Conservation (phyloP, 2,329 filamentous ascomycete genomes). For the Diaporthe aspalathi region DNA sequence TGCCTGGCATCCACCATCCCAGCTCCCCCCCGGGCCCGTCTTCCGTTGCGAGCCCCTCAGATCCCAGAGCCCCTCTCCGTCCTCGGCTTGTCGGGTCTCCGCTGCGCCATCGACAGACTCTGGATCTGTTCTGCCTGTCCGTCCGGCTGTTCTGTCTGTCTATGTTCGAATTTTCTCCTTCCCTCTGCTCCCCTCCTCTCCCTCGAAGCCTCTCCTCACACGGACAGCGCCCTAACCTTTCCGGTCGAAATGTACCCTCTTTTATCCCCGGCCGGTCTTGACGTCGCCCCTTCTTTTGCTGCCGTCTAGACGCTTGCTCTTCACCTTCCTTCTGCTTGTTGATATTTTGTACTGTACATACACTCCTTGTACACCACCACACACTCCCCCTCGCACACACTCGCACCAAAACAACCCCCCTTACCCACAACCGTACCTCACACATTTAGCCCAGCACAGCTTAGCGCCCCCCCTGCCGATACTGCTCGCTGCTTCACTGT, state of each 20-base stretch:
- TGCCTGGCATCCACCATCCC: slow-evolving; percentile 28
- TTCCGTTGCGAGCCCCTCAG: slow-evolving; percentile 31
- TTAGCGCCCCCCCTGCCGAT: neutral
- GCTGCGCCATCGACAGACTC: slow-evolving; percentile 20
- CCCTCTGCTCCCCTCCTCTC: slow-evolving; percentile 16
- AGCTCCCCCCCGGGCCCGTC: slow-evolving; percentile 27
- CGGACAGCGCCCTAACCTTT: slow-evolving; percentile 27
- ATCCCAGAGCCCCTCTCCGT: slow-evolving; percentile 30
- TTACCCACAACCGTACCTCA: neutral
- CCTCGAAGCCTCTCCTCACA: slow-evolving; percentile 8
- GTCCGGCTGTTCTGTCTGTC: no score
- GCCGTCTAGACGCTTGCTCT: slow-evolving; percentile 22
- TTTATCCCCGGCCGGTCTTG: slow-evolving; percentile 21
- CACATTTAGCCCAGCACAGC: neutral
- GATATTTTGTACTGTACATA: slow-evolving; percentile 31
- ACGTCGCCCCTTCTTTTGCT: slow-evolving; percentile 29
- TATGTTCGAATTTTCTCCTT: slow-evolving; percentile 25
- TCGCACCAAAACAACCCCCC: no score
- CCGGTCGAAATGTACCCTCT: slow-evolving; percentile 12
- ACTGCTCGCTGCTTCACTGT: neutral
- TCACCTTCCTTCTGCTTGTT: slow-evolving; percentile 15
- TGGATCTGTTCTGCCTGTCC: no score
- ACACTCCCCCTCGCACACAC: neutral
- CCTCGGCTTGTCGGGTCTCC: slow-evolving; percentile 32
- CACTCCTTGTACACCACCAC: slow-evolving; percentile 5